These are phyloP conservation scores for Juglanconis oblonga DNA, from an alignment of 2,329 filamentous ascomycete genomes.

Conservation along the genomic window DNA sequence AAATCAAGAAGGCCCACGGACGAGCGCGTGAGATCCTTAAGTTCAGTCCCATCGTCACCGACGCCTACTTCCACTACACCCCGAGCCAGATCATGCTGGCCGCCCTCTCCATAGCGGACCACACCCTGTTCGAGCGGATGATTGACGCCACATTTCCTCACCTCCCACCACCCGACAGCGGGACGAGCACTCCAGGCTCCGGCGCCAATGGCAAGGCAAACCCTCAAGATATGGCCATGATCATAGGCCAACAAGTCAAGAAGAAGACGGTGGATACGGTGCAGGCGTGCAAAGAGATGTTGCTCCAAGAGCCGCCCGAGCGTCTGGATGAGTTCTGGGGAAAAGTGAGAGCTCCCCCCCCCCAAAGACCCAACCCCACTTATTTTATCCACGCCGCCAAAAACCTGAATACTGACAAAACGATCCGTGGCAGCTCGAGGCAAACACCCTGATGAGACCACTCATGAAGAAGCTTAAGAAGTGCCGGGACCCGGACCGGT, in stretches of 20 bases:
- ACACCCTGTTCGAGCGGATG: constrained; percentile 52
- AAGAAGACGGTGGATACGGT: constrained; percentile 32
- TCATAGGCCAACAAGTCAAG: constrained; percentile 32
- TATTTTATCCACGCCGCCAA: background rate
- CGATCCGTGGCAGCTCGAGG: constrained; percentile 38
- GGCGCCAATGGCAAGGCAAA: constrained; percentile 12
- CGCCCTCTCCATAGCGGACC: constrained; percentile 72
- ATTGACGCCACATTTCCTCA: constrained; percentile 39
- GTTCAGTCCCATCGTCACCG: constrained; percentile 79
- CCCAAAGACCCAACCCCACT: constrained; percentile 3
- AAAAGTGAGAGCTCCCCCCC: constrained; percentile 36
- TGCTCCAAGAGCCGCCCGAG: constrained; percentile 56
- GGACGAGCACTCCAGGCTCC: constrained; percentile 20
- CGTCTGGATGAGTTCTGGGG: constrained; percentile 53
- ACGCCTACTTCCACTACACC: constrained; percentile 96
- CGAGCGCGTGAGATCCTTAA: constrained; percentile 72
- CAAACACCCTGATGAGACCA: constrained; percentile 49
- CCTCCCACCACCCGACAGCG: constrained; percentile 16
- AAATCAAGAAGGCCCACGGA: constrained; percentile 63
- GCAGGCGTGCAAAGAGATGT: constrained; percentile 49
- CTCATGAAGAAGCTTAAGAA: constrained; percentile 68
- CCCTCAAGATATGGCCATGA: constrained; percentile 32
- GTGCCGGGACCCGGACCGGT: constrained; percentile 72
- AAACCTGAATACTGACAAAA: constrained; percentile 27
- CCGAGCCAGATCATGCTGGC: constrained; percentile 92